Base-by-base conservation (phyloP, 164 flowering plant genomes). In the Magnolia officinalis region DNA sequence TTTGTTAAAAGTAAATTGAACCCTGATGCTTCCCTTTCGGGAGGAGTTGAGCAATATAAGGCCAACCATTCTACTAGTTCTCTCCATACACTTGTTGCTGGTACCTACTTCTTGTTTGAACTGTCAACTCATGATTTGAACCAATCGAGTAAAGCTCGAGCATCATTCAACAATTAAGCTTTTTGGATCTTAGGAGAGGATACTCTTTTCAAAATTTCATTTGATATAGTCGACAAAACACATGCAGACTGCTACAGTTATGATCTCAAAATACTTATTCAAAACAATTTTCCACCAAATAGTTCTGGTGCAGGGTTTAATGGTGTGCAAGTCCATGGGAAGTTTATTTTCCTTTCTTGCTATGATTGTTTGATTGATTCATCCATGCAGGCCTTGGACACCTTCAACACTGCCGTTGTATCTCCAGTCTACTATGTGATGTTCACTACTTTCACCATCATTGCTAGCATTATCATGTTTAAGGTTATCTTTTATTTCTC, bases 401-500 rank as follows among this genome's bases (percentile, higher is more conserved):
- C 87, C 37, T 92, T 89, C 75, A 92, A 89, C 65, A 88, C 94
- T 9, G 90, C 92, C 52, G 91, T 92, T 45, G 80, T 92, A 79
- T 89, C 97, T 74, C 97, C 97, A 0, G 90, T 90, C 14, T 92
- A 92, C 83, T 92, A 90, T 74, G 97, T 91, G 63, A 89, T 88
- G 92, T 92, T 92, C 84, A 92, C 97, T 11, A 24, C 88, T 19
- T 71, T 92, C 74, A 92, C 97, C 75, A 92, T 92, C 75, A 58
- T 92, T 75, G 97, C 97, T 73, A 92, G 97, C 78, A 85, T 91
- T 86, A 91, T 92, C 81, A 89, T 92, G 97, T 92, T 90, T 76
- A 92, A 92, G 97, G 97, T 89, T 74, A 87, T 71, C 45, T 37
- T 63, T 23, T 37, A 37, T 37, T 37, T 37, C 45, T 37, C 45